Evolutionary conservation across 257 asterid species (phyloP).

Genomic region (Gynochthodes officinalis): DNA sequence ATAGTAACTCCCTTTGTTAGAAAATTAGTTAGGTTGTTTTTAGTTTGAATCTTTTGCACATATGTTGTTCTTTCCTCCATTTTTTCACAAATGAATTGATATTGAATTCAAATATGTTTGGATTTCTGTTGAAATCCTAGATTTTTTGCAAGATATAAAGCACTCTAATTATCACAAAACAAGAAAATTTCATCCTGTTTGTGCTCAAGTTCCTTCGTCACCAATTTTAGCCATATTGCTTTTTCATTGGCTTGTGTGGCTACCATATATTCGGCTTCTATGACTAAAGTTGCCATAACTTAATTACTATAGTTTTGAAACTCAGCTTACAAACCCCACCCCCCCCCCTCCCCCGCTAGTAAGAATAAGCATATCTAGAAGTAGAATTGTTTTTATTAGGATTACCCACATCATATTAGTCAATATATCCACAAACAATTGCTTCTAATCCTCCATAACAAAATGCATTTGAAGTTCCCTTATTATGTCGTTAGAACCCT

Average conservation of each 20-base stretch:
- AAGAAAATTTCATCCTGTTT: background rate
- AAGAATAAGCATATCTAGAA: conserved; percentile 4
- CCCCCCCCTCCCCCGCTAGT: too few species aligned
- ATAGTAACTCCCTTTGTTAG: conserved; percentile 3
- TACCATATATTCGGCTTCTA: background rate
- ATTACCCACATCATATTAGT: too few species aligned
- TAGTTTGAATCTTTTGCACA: conserved; percentile 14
- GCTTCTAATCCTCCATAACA: too few species aligned
- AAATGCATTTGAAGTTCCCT: conserved; percentile 8
- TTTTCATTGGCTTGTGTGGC: conserved; percentile 6
- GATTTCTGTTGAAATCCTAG: conserved; percentile 6
- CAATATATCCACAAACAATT: background rate
- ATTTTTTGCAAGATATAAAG: conserved; percentile 6
- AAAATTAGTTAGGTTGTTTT: conserved; percentile 9
- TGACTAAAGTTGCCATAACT: too few species aligned
- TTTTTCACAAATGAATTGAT: conserved; percentile 10
- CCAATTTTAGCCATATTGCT: background rate
- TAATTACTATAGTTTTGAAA: background rate
- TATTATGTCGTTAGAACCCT: too few species aligned
- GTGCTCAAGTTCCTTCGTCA: conserved; percentile 3
- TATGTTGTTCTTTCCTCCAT: conserved; percentile 17
- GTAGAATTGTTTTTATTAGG: too few species aligned
- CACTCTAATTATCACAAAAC: conserved; percentile 8
- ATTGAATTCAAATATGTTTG: conserved; percentile 15
- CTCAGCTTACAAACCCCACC: conserved; percentile 4